Base-by-base conservation (phyloP, 768 basidiomycete species). In the Russula vinacea region DNA sequence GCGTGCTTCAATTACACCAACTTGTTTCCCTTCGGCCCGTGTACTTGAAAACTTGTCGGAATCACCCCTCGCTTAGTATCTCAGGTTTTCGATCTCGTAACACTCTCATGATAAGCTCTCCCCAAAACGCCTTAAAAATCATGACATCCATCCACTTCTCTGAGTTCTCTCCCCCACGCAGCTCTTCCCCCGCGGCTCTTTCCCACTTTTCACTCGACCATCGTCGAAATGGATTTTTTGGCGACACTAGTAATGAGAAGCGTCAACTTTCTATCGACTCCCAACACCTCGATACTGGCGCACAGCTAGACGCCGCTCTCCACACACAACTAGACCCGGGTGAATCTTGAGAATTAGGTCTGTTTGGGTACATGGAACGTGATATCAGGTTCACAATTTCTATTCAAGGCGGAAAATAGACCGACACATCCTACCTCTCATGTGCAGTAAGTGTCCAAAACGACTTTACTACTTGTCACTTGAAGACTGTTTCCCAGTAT, bases 381-480 rank as follows among this genome's bases (percentile, higher is more conserved):
- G 44, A n/a, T 16, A 8, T 26, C 10, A 26, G 40, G 29, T 22
- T 49, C 47, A 8, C 49, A 80, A 83, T 45, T 47, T 57, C n/a
- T 17, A 52, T 26, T 14, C 9, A 60, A 66, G 66, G 64, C 78
- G 73, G 70, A 88, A 90, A 73, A 88, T 89, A 49, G 74, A n/a
- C n/a, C n/a, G n/a, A 65, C 82, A 87, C 71, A 83, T 89, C 35
- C 72, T 89, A 39, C 87, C 87, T 26, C 73, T 89, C 69, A 89
- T 88, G 87, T 87, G 84, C 67, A 78, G 87, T 88, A 72, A 70
- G 86, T 82, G 22, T 56, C 13, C 5, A 4, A 32, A 55, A 10
- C 17, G 22, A 11, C 52, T 45, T 54, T 37, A 29, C 26, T 22
- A 8, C 37, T 59, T 57, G 58, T 29, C 29, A 60, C 37, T 45